These are phyloP conservation scores for Fragaria nilgerrensis DNA, from an alignment of 306 rosid species.

Conservation along the genomic window DNA sequence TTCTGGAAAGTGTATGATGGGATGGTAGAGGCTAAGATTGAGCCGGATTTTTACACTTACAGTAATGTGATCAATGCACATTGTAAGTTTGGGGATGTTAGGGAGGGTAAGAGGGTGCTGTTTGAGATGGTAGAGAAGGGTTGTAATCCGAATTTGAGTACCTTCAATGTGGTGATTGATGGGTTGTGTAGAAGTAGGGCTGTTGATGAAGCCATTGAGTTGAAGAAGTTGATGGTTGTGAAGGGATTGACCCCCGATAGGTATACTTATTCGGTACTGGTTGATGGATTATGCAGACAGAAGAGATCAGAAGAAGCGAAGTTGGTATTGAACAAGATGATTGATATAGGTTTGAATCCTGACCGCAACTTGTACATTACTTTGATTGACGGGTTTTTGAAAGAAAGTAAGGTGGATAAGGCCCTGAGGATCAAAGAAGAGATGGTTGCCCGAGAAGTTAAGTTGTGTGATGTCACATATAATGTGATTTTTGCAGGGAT, in stretches of 20 bases:
- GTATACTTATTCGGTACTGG: slow-evolving; percentile 29
- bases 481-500: slow-evolving; percentile 35
- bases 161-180: slow-evolving; percentile 30
- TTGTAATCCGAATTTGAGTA: slow-evolving; percentile 29
- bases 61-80: slow-evolving; percentile 43
- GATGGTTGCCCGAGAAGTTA: slow-evolving; percentile 30
- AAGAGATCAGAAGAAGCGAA: slow-evolving; percentile 37
- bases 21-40: slow-evolving; percentile 38
- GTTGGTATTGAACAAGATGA: slow-evolving; percentile 29
- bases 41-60: slow-evolving; percentile 42
- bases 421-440: slow-evolving; percentile 37
- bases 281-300: slow-evolving; percentile 39
- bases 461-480: slow-evolving; percentile 18
- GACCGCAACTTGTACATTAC: slow-evolving; percentile 24
- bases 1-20: slow-evolving; percentile 51
- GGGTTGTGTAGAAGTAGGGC: slow-evolving; percentile 39
- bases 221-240: slow-evolving; percentile 28
- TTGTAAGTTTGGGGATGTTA: slow-evolving; percentile 40
- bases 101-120: slow-evolving; percentile 33
- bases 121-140: slow-evolving; percentile 50
- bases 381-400: slow-evolving; percentile 41
- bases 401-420: slow-evolving; percentile 35
- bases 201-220: slow-evolving; percentile 35
- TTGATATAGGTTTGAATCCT: slow-evolving; percentile 35
- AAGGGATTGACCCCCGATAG: slow-evolving; percentile 37